Conservation (phyloP, 176 grass and related monocot genomes). For the Urochloa ruziziensis region DNA sequence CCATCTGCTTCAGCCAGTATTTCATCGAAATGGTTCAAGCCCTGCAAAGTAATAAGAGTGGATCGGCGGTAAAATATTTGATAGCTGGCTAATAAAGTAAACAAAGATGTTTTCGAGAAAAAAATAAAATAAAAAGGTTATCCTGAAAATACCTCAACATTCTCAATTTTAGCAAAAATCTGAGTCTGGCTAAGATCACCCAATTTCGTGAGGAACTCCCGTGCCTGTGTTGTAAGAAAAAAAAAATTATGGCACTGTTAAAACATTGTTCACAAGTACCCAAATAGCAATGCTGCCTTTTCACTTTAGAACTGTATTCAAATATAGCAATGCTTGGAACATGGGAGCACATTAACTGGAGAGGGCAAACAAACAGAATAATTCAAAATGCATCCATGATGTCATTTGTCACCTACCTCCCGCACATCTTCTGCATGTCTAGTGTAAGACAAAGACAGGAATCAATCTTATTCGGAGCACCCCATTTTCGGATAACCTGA, state of each 20-base stretch:
- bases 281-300: not conserved
- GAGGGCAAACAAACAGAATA: not conserved
- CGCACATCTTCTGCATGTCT: conserved; percentile 93
- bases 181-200: conserved; percentile 93
- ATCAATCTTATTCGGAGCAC: conserved; percentile 98
- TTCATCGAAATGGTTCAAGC: conserved; percentile 97
- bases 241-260: not conserved
- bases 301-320: conserved; percentile 11
- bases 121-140: not conserved
- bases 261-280: not conserved
- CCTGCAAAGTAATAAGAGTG: conserved; percentile 50
- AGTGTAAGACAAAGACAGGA: conserved; percentile 95
- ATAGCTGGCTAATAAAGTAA: not conserved
- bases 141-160: conserved; percentile 70
- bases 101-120: not conserved
- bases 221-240: conserved; percentile 51
- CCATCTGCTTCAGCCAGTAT: conserved; percentile 92
- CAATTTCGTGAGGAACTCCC: conserved; percentile 77
- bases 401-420: conserved; percentile 49
- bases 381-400: conserved; percentile 9
- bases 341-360: not conserved
- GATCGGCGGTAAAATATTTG: conserved; percentile 5
- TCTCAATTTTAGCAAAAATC: conserved; percentile 99
- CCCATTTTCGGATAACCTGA: conserved; percentile 93
- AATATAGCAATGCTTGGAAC: no score